phyloP scores from a whole-genome alignment of 139 green algal species.

The Mychonastes homosphaera region DNA sequence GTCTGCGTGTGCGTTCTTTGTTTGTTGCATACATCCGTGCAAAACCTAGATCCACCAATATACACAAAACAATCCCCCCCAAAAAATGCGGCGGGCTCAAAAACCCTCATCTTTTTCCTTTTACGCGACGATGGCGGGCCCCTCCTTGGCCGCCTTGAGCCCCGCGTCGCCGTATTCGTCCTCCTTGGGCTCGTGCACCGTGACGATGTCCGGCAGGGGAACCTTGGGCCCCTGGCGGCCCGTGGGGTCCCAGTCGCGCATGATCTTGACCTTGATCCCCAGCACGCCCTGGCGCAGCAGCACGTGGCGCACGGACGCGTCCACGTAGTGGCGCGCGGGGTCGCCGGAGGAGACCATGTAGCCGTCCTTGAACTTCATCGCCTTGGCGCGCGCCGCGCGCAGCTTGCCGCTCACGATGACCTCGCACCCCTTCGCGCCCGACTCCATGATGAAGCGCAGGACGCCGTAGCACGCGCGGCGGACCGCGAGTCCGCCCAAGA shows the following conservation, averaged over 20 bases:
- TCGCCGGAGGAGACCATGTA: conserved; percentile 87
- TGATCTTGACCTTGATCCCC: conserved; percentile 94
- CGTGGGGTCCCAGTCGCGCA: conserved; percentile 95
- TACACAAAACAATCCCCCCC: too few species aligned
- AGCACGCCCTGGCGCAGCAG: conserved; percentile 95
- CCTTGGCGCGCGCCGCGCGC: conserved; percentile 92
- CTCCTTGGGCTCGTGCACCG: conserved; percentile 81
- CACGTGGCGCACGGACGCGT: conserved; percentile 90
- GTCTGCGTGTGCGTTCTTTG: too few species aligned
- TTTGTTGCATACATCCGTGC: too few species aligned
- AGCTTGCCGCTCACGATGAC: conserved; percentile 99
- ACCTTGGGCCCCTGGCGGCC: conserved; percentile 85
- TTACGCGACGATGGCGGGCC: conserved; percentile 9
- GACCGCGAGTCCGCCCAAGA: conserved; percentile 95
- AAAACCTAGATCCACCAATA: too few species aligned
- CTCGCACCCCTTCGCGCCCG: conserved; percentile 97
- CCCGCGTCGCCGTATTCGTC: conserved; percentile 35
- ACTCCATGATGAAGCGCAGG: conserved; percentile 99
- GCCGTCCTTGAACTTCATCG: conserved; percentile 99
- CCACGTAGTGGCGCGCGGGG: conserved; percentile 86
- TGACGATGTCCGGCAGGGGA: conserved; percentile 92
- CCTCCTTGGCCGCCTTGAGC: conserved; percentile 23
- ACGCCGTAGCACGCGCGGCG: conserved; percentile 98
- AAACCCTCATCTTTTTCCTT: too few species aligned
- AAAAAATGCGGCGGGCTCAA: too few species aligned